Evolutionary conservation across 768 basidiomycete species (phyloP), one percentile per base, ranked within the genome.

Genomic region (Nevesoporus exiguus): DNA sequence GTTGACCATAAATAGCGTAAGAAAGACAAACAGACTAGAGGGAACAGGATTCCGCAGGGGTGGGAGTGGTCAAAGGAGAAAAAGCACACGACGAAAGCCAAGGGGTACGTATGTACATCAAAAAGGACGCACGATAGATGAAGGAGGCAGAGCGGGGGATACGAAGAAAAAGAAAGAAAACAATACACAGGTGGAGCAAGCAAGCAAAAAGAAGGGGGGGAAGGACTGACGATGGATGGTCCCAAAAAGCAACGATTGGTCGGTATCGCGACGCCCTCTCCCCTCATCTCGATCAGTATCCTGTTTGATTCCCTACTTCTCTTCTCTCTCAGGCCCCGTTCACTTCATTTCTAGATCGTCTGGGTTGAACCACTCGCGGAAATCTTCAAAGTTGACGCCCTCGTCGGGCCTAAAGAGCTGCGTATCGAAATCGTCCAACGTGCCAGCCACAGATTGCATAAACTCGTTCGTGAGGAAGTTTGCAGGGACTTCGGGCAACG

Each of bases 331-430:
- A n/a, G 27, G 0, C 27, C 24, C 25, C 15, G 7, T 30, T 58
- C 41, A 66, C 59, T 68, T 70, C 51, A 70, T 60, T 1, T 68
- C 69, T 54, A 71, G 41, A 57, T 71, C 69, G 27, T 84, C 80
- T 7, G 77, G 79, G 64, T 83, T 84, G 60, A 89, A 87, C 86
- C 86, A 88, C 62, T 86, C 83, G 51, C 84, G 82, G 69, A 88
- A 88, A 61, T 87, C 86, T 63, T 86, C 86, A 59, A 87, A 86
- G 62, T 85, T 82, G 64, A 86, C 69, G 0, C 56, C 56, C 54
- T 75, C 76, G 47, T 77, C 74, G n/a, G 68, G 59, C 43, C 74
- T 66, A 63, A 82, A 80, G 39, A 82, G 52, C 14, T 62, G 61
- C 6, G 64, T 22, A 29, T 72, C 74, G 42, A 75, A 72, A 40